Conservation (phyloP, 1,284 basidiomycete species). For the Schizophyllum commune region DNA sequence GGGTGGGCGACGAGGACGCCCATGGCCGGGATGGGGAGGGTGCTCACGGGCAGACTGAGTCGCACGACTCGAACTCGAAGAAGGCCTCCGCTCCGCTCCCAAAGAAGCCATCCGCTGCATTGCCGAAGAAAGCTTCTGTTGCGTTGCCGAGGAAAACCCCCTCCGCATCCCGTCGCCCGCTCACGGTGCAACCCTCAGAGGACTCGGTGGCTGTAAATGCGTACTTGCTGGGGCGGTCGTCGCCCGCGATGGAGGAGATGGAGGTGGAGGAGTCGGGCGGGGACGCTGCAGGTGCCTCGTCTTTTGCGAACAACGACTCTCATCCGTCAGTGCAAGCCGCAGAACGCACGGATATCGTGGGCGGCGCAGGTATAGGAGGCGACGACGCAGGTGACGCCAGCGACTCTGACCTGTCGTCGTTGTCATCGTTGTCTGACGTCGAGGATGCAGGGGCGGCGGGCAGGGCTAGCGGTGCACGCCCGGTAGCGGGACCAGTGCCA, state of each 20-base stretch:
- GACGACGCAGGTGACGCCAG: not conserved
- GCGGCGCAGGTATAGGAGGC: no score
- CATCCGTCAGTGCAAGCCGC: no score
- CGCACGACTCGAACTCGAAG: no score
- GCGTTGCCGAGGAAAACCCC: no score
- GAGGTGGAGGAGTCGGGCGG: not conserved
- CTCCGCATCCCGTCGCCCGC: no score
- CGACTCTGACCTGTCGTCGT: not conserved
- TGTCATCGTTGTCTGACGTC: not conserved
- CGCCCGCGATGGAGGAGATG: not conserved
- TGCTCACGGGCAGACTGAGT: no score
- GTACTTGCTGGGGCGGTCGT: not conserved
- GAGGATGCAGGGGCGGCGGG: not conserved
- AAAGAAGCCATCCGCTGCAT: no score
- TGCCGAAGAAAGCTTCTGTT: no score
- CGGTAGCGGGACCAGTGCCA: not conserved
- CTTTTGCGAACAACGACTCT: not conserved
- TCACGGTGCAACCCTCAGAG: not conserved
- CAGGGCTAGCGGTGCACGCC: not conserved
- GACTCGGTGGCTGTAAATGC: not conserved
- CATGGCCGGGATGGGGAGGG: no score
- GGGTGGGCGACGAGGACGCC: no score
- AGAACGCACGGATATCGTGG: no score
- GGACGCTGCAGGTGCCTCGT: not conserved
- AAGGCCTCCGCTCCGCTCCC: no score